phyloP scores from a whole-genome alignment of 2,329 filamentous ascomycete species.

The Zelopaecilomyces penicillatus region DNA sequence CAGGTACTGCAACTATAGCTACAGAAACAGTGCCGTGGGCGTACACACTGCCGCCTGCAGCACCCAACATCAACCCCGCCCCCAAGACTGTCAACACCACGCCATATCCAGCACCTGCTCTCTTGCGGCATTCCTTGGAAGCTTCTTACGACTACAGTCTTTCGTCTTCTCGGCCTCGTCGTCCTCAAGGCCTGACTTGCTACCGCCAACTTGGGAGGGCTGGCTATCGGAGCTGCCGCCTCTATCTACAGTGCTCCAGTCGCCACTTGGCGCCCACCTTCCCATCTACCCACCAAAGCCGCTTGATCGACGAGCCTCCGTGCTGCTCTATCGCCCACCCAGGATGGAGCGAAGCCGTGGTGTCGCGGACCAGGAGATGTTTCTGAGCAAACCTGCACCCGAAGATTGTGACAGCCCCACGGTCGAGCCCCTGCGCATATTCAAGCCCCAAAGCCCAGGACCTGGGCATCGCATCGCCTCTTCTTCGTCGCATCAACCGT shows the following conservation, averaged over 20 bases:
- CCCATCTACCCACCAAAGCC: background rate
- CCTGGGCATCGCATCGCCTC: conserved; percentile 35
- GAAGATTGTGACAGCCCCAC: conserved; percentile 62
- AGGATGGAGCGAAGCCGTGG: conserved; percentile 51
- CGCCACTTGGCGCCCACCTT: background rate
- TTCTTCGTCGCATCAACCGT: conserved; percentile 41
- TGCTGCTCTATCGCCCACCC: background rate
- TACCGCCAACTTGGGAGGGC: too few species aligned
- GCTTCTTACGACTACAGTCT: too few species aligned
- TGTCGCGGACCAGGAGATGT: conserved; percentile 73
- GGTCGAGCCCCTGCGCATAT: conserved; percentile 75
- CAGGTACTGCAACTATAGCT: too few species aligned
- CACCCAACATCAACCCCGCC: conserved; percentile 2
- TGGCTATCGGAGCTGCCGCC: too few species aligned
- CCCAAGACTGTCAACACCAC: background rate
- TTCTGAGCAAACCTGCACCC: conserved; percentile 54
- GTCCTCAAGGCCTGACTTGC: too few species aligned
- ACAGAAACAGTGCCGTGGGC: too few species aligned
- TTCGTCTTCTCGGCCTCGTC: too few species aligned
- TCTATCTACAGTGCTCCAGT: background rate
- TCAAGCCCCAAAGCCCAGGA: conserved; percentile 63
- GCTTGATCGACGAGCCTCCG: conserved; percentile 6
- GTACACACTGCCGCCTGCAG: too few species aligned
- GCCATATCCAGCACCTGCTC: background rate
- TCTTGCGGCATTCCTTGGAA: too few species aligned